Base-by-base conservation (phyloP, 2,329 filamentous ascomycete genomes). In the Fusarium irregulare region DNA sequence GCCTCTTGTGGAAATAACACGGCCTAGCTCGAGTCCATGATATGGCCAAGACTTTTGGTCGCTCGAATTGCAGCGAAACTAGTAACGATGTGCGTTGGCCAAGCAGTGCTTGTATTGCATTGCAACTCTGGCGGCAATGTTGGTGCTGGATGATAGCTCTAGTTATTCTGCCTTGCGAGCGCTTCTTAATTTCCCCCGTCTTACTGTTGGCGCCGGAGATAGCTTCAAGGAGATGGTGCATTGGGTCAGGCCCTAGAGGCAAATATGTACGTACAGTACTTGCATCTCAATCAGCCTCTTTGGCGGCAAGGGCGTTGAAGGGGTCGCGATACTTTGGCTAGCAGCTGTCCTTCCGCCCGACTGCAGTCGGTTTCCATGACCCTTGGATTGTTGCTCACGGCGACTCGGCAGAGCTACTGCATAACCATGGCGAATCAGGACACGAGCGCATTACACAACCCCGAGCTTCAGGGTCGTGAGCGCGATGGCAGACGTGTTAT, bases 41-140 rank as follows among this genome's bases (percentile, higher is more conserved):
- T 66, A 69, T 45, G 50, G 62, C 67, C 66, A 70, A 71, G 67
- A 47, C 54, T 42, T 46, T 58, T 67, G 46, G 48, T 45, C 51
- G 61, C 54, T 68, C 49, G 67, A 59, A 23, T 41, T 54, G 44
- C 42, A 28, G 47, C 64, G 11, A 47, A 57, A 59, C 44, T 25
- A 59, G 67, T 20, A 68, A 44, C 44, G 67, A 68, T 71, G 18
- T 27, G 49, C 63, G 23, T 32, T 51, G 41, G 58, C 63, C 61
- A 66, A 66, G 60, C 25, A 60, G 25, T 53, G 7, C 20, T 40
- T 23, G 59, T 30, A 59, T 48, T 25, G 32, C 18, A 27, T 41
- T 41, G 28, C 32, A 23, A 14, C 23, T 48, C 20, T 30, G 44
- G 60, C 42, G 37, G 27, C 49, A 56, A 32, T 13, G 18, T 44